phyloP scores from a whole-genome alignment of 192 early-diverging fungal genomes.

The Coemansia furcata region DNA sequence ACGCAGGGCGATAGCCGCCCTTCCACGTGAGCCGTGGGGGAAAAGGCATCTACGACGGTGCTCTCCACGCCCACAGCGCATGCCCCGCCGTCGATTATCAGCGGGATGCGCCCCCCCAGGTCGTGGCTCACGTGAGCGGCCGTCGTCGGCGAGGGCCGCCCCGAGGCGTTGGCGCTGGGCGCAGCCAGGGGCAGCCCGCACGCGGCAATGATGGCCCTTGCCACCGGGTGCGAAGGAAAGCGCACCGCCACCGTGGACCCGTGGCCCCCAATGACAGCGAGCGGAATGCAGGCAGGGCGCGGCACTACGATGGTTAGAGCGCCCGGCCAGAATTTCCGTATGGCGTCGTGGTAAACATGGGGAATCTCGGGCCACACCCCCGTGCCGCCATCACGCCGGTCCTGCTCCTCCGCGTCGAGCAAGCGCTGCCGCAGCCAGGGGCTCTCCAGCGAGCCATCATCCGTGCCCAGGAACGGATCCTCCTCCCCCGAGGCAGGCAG shows the following conservation, averaged over 20 bases:
- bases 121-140: constrained; percentile 88
- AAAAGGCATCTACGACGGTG: constrained; percentile 83
- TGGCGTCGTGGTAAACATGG: constrained; percentile 61
- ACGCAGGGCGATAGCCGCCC: constrained; percentile 66
- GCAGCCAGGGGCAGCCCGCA: constrained; percentile 92
- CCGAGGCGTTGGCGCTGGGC: constrained; percentile 96
- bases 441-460: constrained; percentile 43
- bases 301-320: constrained; percentile 90
- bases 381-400: constrained; percentile 28
- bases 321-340: constrained; percentile 86
- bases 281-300: constrained; percentile 60
- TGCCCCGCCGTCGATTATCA: constrained; percentile 87
- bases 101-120: constrained; percentile 71
- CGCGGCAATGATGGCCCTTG: constrained; percentile 79
- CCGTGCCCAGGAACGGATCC: constrained; percentile 44
- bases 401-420: constrained; percentile 13
- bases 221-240: constrained; percentile 89
- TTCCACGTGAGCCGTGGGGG: constrained; percentile 13
- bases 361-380: constrained; percentile 63
- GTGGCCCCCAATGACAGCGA: constrained; percentile 72
- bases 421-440: constrained; percentile 1
- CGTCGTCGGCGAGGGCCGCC: constrained; percentile 90
- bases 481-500: constrained; percentile 31
- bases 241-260: constrained; percentile 87
- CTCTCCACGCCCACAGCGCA: constrained; percentile 90